Base-by-base conservation (phyloP, 768 basidiomycete genomes). In the Tylopilus subfusipes region DNA sequence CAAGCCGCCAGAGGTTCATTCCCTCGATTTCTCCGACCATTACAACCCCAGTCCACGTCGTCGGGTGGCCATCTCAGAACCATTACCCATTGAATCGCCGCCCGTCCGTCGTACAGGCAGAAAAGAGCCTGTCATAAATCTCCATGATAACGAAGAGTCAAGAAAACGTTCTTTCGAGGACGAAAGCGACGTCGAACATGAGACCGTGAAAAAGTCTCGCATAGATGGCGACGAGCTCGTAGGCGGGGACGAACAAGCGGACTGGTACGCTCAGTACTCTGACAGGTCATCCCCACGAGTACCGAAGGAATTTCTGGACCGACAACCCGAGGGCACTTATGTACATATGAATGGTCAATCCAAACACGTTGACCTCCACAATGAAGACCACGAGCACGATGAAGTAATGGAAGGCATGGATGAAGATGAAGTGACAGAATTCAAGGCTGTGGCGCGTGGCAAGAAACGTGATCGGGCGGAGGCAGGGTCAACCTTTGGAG, bases 381-480 rank as follows among this genome's bases (percentile, higher is more conserved):
- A 84, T 66, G 73, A 80, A 47, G 76, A 77, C 54, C 75, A 76
- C 54, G 67, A 68, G 46, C 65, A 64, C 52, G 67, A 66, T 60
- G 65, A 70, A 54, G 66, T 62, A 29, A 68, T 72, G 57, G 71
- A 71, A 46, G 72, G 73, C 22, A 67, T 77, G 24, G 73, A 76
- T 21, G 75, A 71, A 46, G 79, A 81, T 59, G 73, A 75, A 42
- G 59, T 75, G 19, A 63, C 68, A 22, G 76, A 76, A 48, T 67
- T 76, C 46, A 67, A 62, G 51, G 68, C 71, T 44, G 62, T 70
- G 53, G 61, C 67, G 29, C 60, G 70, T 55, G 87, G 88, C 42
- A 87, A 80, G 76, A 92, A 92, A 72, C 83, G 89, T 57, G 86
- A 86, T 68, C 84, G 85, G 38, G 78, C 80, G 8, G 86, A 88